phyloP scores from a whole-genome alignment of 2,329 filamentous ascomycete genomes.

The Parafenestella ontariensis region DNA sequence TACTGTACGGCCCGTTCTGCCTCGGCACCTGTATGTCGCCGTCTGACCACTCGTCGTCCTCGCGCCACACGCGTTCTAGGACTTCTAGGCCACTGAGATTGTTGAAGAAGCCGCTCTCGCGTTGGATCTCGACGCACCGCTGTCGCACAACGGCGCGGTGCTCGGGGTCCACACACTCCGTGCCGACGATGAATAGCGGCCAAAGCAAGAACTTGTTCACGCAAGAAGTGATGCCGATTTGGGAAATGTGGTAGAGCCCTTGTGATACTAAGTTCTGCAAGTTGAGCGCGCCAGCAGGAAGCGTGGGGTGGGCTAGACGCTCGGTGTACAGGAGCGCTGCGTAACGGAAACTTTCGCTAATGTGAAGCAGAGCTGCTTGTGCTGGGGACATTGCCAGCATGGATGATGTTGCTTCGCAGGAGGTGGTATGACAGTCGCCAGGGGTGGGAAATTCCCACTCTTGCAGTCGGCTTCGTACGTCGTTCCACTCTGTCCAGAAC shows the following conservation, averaged over 20 bases:
- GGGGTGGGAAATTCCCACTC: constrained; percentile 73
- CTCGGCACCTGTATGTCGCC: constrained; percentile 28
- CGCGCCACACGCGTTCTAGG: constrained; percentile 82
- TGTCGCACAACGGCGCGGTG: constrained; percentile 81
- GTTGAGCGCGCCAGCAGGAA: constrained; percentile 75
- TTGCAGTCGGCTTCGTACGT: constrained; percentile 76
- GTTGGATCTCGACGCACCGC: constrained; percentile 85
- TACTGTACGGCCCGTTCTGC: constrained; percentile 30
- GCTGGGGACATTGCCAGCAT: constrained; percentile 51
- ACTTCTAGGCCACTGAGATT: constrained; percentile 87
- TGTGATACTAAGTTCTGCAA: constrained; percentile 85
- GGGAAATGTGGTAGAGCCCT: constrained; percentile 82
- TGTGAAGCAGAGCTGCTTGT: constrained; percentile 78
- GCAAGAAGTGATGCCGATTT: constrained; percentile 73
- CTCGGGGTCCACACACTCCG: constrained; percentile 82
- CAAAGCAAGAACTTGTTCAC: constrained; percentile 91
- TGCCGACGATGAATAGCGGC: constrained; percentile 90
- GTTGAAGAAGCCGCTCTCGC: constrained; percentile 90
- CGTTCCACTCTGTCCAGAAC: constrained; percentile 91
- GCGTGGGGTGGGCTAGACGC: constrained; percentile 77
- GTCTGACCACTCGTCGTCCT: constrained; percentile 52
- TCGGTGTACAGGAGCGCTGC: constrained; percentile 89
- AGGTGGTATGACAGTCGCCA: constrained; percentile 33
- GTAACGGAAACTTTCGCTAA: constrained; percentile 90
- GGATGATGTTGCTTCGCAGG: constrained; percentile 33